Base-by-base conservation (phyloP, 75 land plant species). In the Isoetes taiwanensis region DNA sequence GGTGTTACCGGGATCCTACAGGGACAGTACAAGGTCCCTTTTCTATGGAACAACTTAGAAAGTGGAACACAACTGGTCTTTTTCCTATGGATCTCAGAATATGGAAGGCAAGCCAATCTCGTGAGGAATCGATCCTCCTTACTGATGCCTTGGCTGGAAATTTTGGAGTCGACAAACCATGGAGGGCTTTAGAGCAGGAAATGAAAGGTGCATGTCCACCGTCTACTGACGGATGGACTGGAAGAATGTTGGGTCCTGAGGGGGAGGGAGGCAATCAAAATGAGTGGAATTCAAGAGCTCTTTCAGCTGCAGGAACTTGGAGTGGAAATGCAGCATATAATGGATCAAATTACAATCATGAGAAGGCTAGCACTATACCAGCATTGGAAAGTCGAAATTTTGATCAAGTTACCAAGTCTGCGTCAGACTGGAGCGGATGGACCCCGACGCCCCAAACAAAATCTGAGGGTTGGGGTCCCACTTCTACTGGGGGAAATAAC, bases 1-100 rank as follows among this genome's bases (percentile, higher is more conserved):
- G 98, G 98, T 70, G 78, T 66, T 93, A 93, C 34, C 41, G 59
- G 62, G 98, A 93, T 52, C 98, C 98, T 28, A 66, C 81, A 32
- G 86, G 81, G 28, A 93, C 77, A 43, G 63, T 75, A 8, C 98
- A 93, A 67, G 98, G 98, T 29, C 98, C 98, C 28, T 93, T 93
- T 67, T 78, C 98, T 0, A 78, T 93, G 76, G 75, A 65, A 6
- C 98, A 93, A 68, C 66, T 93, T 48, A 61, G 86, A 8, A 93
- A 88, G 59, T 93, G 98, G 98, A 85, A 46, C 40, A 71, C 63
- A 34, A 78, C 75, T 28, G 90, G 90, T 3, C 72, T 72, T 40
- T 93, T 93, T 54, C 98, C 98, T 4, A 28, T 67, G 16, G 71
- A 81, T 57, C 58, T 88, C 32, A 72, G 58, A 54, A 79, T 93